Base-by-base conservation (phyloP, 139 green algal species). In the Chlorella sp. region DNA sequence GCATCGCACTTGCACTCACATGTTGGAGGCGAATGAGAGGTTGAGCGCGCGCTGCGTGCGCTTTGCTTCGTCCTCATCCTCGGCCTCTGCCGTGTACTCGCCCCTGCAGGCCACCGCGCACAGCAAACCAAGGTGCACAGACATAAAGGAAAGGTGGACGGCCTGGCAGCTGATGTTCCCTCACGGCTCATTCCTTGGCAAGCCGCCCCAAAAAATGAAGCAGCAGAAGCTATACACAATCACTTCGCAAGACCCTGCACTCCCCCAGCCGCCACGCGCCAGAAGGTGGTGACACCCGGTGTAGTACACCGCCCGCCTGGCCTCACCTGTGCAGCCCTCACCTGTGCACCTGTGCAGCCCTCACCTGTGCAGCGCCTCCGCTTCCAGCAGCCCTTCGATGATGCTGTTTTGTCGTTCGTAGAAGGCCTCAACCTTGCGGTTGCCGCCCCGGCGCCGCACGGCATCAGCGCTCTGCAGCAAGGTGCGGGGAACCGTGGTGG, bases 11-110 rank as follows among this genome's bases (percentile, higher is more conserved):
- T 55, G 27, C 55, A 27, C 63, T 27, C 63, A 69, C 63, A 69
- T 69, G 33, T 69, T 69, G 63, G 63, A 69, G 5, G 63, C 63
- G 24, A 69, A 69, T 3, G 32, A 51, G 31, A 69, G 31, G 63
- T 69, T 69, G 63, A 69, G 63, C 20, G 31, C 32, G 20, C 63
- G 63, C 63, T 69, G 63, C 5, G 63, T 69, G 32, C 63, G 31
- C 2, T 6, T 14, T 32, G 49, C 63, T 14, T 69, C 63, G 14
- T 69, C 63, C 63, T 51, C 32, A 67, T 67, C 55, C 24, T 31
- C 55, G 4, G 17, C 24, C 22, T 64, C 55, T 27, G 14, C 55
- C 17, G 22, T 20, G 24, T 64, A 64, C 20, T 55, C 42, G 17
- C 42, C 42, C 10, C 42, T 55, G 42, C 42, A 55, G n/a, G 17